phyloP scores from a whole-genome alignment of 179 eudicot genomes.

The Camellia oleifera region DNA sequence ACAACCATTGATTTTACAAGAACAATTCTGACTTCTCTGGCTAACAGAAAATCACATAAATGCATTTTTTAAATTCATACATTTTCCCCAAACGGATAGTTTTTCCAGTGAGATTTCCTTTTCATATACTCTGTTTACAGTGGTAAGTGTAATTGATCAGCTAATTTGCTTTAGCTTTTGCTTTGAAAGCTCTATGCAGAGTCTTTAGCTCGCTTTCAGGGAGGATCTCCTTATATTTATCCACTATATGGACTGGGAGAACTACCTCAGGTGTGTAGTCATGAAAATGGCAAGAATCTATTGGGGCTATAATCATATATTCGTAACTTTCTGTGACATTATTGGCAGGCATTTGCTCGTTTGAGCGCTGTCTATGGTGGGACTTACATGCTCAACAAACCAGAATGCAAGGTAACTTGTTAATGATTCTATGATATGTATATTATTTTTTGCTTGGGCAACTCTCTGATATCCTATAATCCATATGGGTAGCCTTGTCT shows the following conservation, averaged over 20 bases:
- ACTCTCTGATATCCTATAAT: not conserved
- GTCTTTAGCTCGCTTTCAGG: conserved; percentile 42
- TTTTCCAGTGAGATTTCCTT: not conserved
- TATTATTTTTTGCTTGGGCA: not conserved
- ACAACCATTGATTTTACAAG: not conserved
- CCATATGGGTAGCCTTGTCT: not conserved
- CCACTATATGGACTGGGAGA: conserved; percentile 47
- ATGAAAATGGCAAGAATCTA: not conserved
- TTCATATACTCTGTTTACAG: not conserved
- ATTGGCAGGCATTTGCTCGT: conserved; percentile 42
- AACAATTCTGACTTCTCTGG: not conserved
- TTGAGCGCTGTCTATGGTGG: conserved; percentile 49
- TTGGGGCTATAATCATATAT: not conserved
- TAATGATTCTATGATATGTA: not conserved
- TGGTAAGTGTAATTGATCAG: not conserved
- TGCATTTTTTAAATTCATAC: not conserved
- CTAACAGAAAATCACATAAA: not conserved
- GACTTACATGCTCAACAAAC: conserved; percentile 46
- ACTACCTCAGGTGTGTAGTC: conserved; percentile 37
- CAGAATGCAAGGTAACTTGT: conserved; percentile 42
- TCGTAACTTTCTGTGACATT: not conserved
- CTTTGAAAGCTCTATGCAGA: conserved; percentile 37
- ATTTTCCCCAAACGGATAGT: too few species aligned
- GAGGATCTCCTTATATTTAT: conserved; percentile 47
- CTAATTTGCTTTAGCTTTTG: conserved; percentile 14